Evolutionary conservation across 208 protist species (phyloP).

Genomic region (Naegleria fowleri): DNA sequence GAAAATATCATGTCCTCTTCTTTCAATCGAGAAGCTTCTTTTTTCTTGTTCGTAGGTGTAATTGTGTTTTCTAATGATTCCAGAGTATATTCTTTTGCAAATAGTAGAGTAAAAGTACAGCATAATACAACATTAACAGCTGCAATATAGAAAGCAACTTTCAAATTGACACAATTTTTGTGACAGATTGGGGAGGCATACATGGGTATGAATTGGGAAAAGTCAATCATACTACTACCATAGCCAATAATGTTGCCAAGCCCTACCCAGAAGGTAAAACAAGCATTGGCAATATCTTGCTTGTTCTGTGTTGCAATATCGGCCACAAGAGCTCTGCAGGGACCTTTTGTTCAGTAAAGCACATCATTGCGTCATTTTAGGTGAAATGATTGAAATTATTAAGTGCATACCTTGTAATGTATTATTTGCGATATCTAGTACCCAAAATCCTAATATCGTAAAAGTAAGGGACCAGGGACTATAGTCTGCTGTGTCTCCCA

Average conservation of each 20-base stretch:
- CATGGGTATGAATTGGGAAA: not conserved
- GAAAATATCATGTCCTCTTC: not conserved
- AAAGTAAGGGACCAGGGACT: not conserved
- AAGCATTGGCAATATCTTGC: constrained; percentile 24
- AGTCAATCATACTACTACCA: not conserved
- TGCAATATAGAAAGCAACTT: not conserved
- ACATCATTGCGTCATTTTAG: too few relatives aligned
- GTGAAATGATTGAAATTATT: too few relatives aligned
- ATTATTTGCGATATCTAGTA: constrained; percentile 24
- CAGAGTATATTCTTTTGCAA: constrained; percentile 10
- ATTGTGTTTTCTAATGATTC: not conserved
- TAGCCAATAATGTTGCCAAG: constrained; percentile 21
- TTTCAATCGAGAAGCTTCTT: not conserved
- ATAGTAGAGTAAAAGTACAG: not conserved
- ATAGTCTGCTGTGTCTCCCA: not conserved
- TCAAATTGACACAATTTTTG: not conserved
- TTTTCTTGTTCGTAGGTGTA: not conserved
- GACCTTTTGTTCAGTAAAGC: not conserved
- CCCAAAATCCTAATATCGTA: constrained; percentile 29
- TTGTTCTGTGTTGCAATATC: constrained; percentile 11
- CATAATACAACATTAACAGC: not conserved
- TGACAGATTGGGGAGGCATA: not conserved
- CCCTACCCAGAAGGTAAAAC: constrained; percentile 21
- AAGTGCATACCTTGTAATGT: constrained; percentile 9
- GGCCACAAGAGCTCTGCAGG: constrained; percentile 19